These are phyloP conservation scores for Diaporthe batatas DNA, from an alignment of 2,329 filamentous ascomycete genomes.

Conservation along the genomic window DNA sequence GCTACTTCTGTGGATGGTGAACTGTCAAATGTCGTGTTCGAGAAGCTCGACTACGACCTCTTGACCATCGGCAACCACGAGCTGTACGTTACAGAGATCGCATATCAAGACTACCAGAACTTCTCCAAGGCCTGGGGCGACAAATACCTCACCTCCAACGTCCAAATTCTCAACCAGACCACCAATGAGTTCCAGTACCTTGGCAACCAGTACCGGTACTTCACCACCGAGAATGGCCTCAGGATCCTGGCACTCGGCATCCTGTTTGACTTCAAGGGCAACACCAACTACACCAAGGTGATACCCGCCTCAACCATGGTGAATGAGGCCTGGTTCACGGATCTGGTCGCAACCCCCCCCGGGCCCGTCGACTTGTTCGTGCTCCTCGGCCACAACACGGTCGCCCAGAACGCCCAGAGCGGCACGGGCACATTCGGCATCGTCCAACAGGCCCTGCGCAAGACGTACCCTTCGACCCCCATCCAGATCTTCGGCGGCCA, in stretches of 20 bases:
- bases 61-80: constrained; percentile 70
- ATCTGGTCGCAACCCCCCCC: constrained; percentile 65
- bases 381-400: constrained; percentile 74
- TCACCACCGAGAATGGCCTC: constrained; percentile 57
- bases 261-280: constrained; percentile 65
- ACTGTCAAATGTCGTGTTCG: constrained; percentile 62
- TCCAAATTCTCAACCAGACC: constrained; percentile 57
- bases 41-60: constrained; percentile 58
- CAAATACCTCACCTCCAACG: constrained; percentile 60
- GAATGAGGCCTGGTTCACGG: constrained; percentile 71
- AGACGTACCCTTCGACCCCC: constrained; percentile 66
- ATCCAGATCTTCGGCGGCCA: constrained; percentile 77
- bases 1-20: constrained; percentile 69
- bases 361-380: constrained; percentile 73
- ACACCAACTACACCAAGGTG: constrained; percentile 72
- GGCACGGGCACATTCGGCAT: constrained; percentile 60
- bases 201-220: constrained; percentile 59
- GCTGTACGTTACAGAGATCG: constrained; percentile 72
- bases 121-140: constrained; percentile 69
- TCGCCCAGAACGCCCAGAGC: constrained; percentile 57
- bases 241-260: constrained; percentile 61
- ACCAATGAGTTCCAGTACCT: constrained; percentile 57
- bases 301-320: constrained; percentile 65
- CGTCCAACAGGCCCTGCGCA: constrained; percentile 71
- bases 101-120: constrained; percentile 71